Evolutionary conservation across 768 basidiomycete genomes (phyloP), one percentile per base, ranked within the genome.

Genomic region (Lenzites betulinus): DNA sequence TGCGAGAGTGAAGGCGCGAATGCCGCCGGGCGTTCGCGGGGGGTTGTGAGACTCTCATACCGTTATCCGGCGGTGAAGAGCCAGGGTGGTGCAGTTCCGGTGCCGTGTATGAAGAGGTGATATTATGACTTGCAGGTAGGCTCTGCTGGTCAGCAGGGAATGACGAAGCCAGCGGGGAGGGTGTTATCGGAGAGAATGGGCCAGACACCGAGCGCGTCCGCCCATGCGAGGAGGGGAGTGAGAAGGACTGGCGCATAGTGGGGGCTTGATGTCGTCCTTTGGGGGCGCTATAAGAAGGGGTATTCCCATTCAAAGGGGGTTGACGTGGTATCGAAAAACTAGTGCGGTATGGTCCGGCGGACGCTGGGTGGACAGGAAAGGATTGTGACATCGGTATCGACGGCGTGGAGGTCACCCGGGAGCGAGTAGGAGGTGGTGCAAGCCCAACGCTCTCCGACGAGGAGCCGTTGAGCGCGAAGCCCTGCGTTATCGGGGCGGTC

Each of bases 1-100:
- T 98, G 47, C 94, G 85, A 0, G 94, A 95, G 70, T 97, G 94
- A 18, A 96, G 78, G 2, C 92, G 83, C 3, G 84, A 75, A 72
- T 94, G 92, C 44, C 79, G 66, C 46, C 79, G 70, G 9, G 69
- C 46, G 43, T 78, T 71, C 39, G 61, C 71, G 56, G 64, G 72
- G 66, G 68, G 61, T 8, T 57, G 52, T 11, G 64, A 64, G 26
- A 62, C 47, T 18, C 60, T 65, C 35, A 64, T 33, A 33, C 62
- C 61, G 20, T 58, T 61, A 25, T 54, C 56, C 8, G 38, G 55
- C 30, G 54, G 63, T 28, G 49, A 57, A 22, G n/a, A 58, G 48
- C 56, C 50, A 20, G 51, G 59, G 42, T 49, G 56, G 49, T 51
- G 38, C 23, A 63, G 38, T 38, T 65, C 67, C 8, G 64, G 64